Percentiles rank a stretch among this genome's conserved stretches.
These are phyloP conservation scores for Rhizopogon sp. DNA, from an alignment of 768 basidiomycete genomes.

Conservation along the genomic window DNA sequence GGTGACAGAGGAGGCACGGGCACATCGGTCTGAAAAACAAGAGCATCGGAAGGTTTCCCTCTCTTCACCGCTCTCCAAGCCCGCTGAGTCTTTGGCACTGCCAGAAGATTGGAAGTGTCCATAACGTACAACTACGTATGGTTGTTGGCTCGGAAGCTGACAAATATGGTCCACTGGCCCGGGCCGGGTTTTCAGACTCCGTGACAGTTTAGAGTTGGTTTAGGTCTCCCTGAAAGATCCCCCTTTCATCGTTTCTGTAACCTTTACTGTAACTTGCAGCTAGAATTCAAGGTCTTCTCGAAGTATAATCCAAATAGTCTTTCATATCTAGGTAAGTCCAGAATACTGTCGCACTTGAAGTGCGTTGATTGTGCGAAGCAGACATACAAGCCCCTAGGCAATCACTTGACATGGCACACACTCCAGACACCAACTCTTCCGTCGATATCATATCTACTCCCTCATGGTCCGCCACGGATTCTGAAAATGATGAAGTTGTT, in stretches of 20 bases:
- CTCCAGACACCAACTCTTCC: background rate
- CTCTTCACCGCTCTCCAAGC: conserved; percentile 26
- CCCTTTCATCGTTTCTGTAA: background rate
- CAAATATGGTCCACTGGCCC: no score
- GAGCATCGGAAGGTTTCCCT: conserved; percentile 25
- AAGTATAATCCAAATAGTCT: background rate
- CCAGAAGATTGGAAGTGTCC: background rate
- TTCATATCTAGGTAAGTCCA: background rate
- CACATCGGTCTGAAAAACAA: conserved; percentile 22
- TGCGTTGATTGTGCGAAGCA: background rate
- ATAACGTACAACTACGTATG: background rate
- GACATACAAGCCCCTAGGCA: background rate
- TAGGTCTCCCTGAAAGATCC: background rate
- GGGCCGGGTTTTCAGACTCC: background rate
- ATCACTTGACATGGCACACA: background rate
- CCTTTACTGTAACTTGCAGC: background rate
- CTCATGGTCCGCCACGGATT: background rate
- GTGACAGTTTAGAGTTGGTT: background rate
- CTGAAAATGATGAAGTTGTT: conserved; percentile 16
- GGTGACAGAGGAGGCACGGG: conserved; percentile 29
- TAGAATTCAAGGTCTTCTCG: background rate
- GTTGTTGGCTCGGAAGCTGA: no score
- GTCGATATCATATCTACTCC: background rate
- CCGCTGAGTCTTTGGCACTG: conserved; percentile 16
- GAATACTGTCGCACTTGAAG: background rate